Evolutionary conservation across 208 protist species (phyloP).

Genomic region (Ichthyophonus hoferi): DNA sequence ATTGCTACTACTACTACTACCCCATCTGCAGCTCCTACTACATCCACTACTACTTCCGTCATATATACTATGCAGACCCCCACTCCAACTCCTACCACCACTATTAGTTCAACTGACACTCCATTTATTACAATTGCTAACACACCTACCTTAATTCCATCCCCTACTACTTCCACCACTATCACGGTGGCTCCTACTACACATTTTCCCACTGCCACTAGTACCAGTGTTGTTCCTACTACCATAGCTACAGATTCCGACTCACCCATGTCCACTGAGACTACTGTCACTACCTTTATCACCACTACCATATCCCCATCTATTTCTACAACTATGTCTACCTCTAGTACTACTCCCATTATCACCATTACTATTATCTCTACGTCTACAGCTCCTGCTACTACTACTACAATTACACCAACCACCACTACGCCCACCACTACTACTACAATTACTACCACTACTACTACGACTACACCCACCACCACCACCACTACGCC

Average conservation of each 20-base stretch:
- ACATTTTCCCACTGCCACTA: too few species aligned
- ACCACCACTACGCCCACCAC: conserved; percentile 8
- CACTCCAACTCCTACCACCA: not conserved
- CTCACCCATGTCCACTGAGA: not conserved
- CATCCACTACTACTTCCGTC: not conserved
- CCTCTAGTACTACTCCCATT: not conserved
- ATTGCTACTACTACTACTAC: not conserved
- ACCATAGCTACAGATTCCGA: not conserved
- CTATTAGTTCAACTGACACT: not conserved
- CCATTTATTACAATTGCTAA: not conserved
- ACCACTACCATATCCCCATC: not conserved
- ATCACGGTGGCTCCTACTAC: not conserved
- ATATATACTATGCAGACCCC: not conserved
- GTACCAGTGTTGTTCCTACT: not conserved
- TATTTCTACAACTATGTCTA: not conserved
- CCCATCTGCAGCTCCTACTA: not conserved
- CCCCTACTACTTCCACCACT: not conserved
- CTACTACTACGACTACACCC: not conserved
- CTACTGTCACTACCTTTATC: not conserved
- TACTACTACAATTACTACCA: not conserved
- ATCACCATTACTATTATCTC: not conserved
- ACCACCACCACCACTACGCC: conserved; percentile 1
- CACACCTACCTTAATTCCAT: not conserved
- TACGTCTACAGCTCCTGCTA: not conserved
- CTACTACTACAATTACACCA: not conserved